These are phyloP conservation scores for Penicillium lividum DNA, from an alignment of 495 filamentous ascomycete genomes.

Conservation along the genomic window DNA sequence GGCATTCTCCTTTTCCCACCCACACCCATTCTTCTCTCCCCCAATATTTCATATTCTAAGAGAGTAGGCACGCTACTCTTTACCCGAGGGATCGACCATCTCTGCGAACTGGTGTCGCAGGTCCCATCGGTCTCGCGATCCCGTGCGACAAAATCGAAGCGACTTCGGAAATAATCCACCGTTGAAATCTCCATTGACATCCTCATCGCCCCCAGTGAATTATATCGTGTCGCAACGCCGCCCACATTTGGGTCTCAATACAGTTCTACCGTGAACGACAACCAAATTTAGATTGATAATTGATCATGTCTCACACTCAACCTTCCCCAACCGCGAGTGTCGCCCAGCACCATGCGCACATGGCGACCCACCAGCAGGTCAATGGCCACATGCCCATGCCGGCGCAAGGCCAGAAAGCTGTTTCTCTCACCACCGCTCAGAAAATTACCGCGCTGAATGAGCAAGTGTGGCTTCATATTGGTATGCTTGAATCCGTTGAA, in stretches of 20 bases:
- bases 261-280: conserved; percentile 9
- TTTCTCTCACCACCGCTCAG: conserved; percentile 55
- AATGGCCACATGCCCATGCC: conserved; percentile 56
- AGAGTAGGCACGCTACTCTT: conserved; percentile 5
- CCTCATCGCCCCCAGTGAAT: conserved; percentile 12
- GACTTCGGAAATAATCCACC: not conserved
- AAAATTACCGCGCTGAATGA: conserved; percentile 73
- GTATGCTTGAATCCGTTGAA: conserved; percentile 44
- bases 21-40: conserved; percentile 4
- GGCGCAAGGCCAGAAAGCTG: conserved; percentile 52
- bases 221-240: conserved; percentile 47
- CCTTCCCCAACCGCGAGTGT: conserved; percentile 53
- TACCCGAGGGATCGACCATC: conserved; percentile 5
- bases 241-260: conserved; percentile 23
- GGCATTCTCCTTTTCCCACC: conserved; percentile 3
- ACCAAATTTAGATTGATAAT: conserved; percentile 8
- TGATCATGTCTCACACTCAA: conserved; percentile 52
- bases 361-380: conserved; percentile 50
- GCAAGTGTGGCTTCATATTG: conserved; percentile 89
- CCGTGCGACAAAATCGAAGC: not conserved
- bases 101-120: not conserved
- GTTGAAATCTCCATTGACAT: not conserved
- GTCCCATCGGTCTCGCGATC: not conserved
- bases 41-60: conserved; percentile 11
- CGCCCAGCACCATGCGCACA: conserved; percentile 50